phyloP scores from a whole-genome alignment of 1,284 basidiomycete genomes.

The Microbotryomycetes sp. region DNA sequence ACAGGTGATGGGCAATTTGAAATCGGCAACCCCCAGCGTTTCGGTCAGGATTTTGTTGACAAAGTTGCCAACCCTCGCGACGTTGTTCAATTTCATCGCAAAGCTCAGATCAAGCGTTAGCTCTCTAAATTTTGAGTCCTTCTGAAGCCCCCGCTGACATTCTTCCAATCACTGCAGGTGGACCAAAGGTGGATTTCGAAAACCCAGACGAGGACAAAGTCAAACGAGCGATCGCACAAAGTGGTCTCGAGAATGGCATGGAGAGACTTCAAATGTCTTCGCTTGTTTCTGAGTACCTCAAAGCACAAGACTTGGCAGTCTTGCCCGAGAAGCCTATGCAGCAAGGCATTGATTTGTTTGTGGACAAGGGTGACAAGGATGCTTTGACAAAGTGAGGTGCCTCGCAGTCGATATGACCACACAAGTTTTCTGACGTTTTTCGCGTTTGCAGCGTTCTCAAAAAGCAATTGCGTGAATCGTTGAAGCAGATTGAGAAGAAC shows the following conservation, averaged over 20 bases:
- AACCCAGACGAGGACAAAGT: constrained; percentile 23
- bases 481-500: constrained; percentile 24
- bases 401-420: not conserved
- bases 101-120: constrained; percentile 8
- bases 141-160: not conserved
- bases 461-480: constrained; percentile 27
- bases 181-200: constrained; percentile 37
- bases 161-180: constrained; percentile 16
- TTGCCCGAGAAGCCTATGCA: constrained; percentile 79
- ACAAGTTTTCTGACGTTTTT: not conserved
- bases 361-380: constrained; percentile 90
- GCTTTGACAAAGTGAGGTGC: constrained; percentile 53
- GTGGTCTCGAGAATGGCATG: constrained; percentile 26
- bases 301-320: constrained; percentile 80
- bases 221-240: constrained; percentile 1
- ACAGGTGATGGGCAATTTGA: constrained; percentile 60
- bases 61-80: constrained; percentile 91
- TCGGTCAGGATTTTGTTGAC: constrained; percentile 91
- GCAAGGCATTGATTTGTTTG: constrained; percentile 83
- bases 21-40: constrained; percentile 90
- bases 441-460: constrained; percentile 29
- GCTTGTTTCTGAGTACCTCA: constrained; percentile 79
- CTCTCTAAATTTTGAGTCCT: not conserved
- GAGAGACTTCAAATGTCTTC: constrained; percentile 47
- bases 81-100: constrained; percentile 73